These are phyloP conservation scores for Edaphochlamys debaryana DNA, from an alignment of 139 green algal species.

Conservation along the genomic window DNA sequence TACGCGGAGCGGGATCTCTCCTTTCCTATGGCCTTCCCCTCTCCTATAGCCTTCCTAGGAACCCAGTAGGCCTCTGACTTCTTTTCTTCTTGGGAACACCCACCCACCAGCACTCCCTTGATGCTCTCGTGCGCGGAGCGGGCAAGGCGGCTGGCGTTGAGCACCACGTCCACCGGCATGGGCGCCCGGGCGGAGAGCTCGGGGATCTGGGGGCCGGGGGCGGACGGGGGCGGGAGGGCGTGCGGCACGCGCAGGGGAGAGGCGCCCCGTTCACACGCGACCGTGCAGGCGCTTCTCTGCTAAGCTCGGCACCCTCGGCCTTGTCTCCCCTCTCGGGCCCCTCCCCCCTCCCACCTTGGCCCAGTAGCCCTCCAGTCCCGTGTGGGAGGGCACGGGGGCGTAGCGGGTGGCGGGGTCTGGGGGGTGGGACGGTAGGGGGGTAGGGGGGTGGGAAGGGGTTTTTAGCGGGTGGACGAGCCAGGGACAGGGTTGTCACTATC, in stretches of 20 bases:
- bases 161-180: constrained; percentile 59
- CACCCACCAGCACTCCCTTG: constrained; percentile 53
- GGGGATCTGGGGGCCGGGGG: not conserved
- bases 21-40: no score
- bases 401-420: constrained; percentile 46
- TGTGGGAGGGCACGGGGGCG: constrained; percentile 18
- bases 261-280: no score
- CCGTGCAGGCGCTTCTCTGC: no score
- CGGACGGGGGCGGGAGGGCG: no score
- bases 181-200: constrained; percentile 46
- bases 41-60: not conserved
- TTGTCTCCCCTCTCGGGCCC: no score
- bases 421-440: not conserved
- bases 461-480: no score
- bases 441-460: no score
- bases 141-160: constrained; percentile 35
- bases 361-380: constrained; percentile 51
- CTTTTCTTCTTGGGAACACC: not conserved
- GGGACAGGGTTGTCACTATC: no score
- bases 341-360: constrained; percentile 32
- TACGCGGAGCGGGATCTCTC: not conserved
- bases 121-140: constrained; percentile 56
- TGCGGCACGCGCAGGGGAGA: no score
- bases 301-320: no score
- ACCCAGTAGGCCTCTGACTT: not conserved